Base-by-base conservation (phyloP, 2,329 filamentous ascomycete species). In the Cryphonectria carpinicola region DNA sequence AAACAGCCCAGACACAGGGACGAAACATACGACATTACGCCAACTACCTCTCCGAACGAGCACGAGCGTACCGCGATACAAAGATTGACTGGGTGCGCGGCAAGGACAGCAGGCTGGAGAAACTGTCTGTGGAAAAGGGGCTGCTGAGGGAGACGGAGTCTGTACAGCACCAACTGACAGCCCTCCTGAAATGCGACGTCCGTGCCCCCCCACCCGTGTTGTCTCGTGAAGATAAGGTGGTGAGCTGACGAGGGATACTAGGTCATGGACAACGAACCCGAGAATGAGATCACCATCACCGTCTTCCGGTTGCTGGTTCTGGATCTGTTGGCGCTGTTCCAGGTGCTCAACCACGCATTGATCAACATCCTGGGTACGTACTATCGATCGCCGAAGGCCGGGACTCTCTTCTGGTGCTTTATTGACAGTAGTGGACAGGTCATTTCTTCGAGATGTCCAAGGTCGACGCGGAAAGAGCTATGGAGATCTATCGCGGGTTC, bases 401-500 rank as follows among this genome's bases (percentile, higher is more conserved):
- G 46, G 56, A 37, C 61, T 1, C 19, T 7, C 60, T 64, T 6
- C 7, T 22, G 3, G 13, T 49, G 32, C 28, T 74, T 72, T 71
- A 68, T 49, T 68, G 67, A 71, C 77, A 79, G 63, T 78, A 73
- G 60, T 35, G 43, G 68, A 32, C 73, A 97, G 94, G 96, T 76
- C 93, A 97, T 81, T 99, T 98, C 81, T 99, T 99, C 77, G 96
- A 99, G 83, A 95, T 99, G 92, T 98, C 96, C 66, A 93, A 93
- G 77, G 87, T 93, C 37, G 96, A 99, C 81, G 97, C 96, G 71
- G 94, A 98, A 80, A 89, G 95, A 73, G 94, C 96, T 70, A 89
- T 99, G 82, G 88, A 90, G 72, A 95, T 99, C 73, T 99, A 99
- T 82, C 93, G 95, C 78, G 92, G 87, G 22, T 99, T 99, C 78